phyloP scores from a whole-genome alignment of 495 filamentous ascomycete genomes.

The Xylaria castorea region DNA sequence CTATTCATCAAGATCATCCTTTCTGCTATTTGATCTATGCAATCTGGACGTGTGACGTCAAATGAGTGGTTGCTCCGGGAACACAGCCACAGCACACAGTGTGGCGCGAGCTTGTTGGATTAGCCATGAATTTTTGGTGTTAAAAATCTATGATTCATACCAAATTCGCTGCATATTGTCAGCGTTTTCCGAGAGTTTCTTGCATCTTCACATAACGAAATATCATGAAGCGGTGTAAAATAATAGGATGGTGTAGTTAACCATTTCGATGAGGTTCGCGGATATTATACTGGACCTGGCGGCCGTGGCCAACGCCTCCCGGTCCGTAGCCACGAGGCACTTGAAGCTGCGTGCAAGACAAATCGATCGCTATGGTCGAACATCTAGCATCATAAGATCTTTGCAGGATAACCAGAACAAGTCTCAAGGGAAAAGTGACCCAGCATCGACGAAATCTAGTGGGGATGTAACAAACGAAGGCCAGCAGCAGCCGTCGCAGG shows the following conservation, averaged over 20 bases:
- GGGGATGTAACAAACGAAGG: neutral
- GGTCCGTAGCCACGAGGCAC: slow-evolving; percentile 80
- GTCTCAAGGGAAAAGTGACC: slow-evolving; percentile 59
- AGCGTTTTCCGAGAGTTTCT: neutral
- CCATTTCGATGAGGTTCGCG: slow-evolving; percentile 51
- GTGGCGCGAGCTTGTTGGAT: slow-evolving; percentile 34
- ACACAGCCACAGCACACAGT: slow-evolving; percentile 34
- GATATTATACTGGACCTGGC: slow-evolving; percentile 76
- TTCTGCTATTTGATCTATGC: neutral
- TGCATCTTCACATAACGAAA: neutral
- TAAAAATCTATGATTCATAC: slow-evolving; percentile 1
- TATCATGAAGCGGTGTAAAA: slow-evolving; percentile 19
- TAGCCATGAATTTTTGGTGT: slow-evolving; percentile 12
- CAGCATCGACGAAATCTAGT: slow-evolving; percentile 27
- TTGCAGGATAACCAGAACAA: slow-evolving; percentile 67
- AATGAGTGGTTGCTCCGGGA: neutral
- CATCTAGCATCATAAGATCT: slow-evolving; percentile 75
- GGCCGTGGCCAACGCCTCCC: slow-evolving; percentile 78
- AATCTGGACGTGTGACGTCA: neutral
- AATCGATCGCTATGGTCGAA: slow-evolving; percentile 76
- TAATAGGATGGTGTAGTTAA: slow-evolving; percentile 24
- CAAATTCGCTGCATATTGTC: neutral
- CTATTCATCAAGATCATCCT: neutral
- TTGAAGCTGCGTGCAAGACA: slow-evolving; percentile 76
- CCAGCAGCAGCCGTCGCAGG: neutral